Evolutionary conservation across 306 rosid species (phyloP).

Genomic region (Pyrus betulifolia): DNA sequence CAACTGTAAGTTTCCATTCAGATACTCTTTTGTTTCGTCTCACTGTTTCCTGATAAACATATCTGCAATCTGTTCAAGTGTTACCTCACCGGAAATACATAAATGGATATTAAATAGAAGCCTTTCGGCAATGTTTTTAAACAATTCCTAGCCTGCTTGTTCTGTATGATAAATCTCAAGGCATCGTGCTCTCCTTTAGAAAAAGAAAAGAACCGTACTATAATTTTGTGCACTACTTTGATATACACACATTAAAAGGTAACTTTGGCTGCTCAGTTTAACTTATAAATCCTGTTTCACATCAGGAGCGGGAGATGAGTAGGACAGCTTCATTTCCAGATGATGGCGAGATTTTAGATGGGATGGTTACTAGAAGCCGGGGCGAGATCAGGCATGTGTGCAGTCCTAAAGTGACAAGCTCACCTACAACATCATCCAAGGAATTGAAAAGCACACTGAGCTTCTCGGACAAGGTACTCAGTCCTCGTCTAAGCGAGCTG

Average conservation of each 20-base stretch:
- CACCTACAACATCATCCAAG: slow-evolving; percentile 25
- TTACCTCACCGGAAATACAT: not conserved
- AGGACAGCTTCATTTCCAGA: slow-evolving; percentile 48
- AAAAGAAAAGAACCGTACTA: not conserved
- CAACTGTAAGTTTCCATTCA: slow-evolving; percentile 29
- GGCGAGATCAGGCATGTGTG: slow-evolving; percentile 53
- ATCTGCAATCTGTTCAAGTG: not conserved
- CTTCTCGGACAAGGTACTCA: slow-evolving; percentile 28
- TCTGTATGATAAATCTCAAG: not conserved
- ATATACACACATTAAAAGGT: not conserved
- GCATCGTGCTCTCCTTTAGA: not conserved
- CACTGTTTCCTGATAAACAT: not conserved
- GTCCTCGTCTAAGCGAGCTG: slow-evolving; percentile 32
- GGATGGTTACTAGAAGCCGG: slow-evolving; percentile 49
- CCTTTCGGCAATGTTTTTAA: not conserved
- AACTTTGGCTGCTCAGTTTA: not conserved
- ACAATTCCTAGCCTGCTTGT: not conserved
- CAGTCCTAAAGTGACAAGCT: slow-evolving; percentile 42
- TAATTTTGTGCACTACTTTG: slow-evolving; percentile 1
- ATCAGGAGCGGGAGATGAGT: slow-evolving; percentile 44
- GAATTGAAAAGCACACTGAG: slow-evolving; percentile 27
- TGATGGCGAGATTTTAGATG: slow-evolving; percentile 58
- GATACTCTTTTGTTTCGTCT: not conserved
- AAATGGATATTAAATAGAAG: not conserved
- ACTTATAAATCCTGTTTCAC: not conserved